These are phyloP conservation scores for Sporothrix humicola DNA, from an alignment of 2,329 filamentous ascomycete species.

Conservation along the genomic window DNA sequence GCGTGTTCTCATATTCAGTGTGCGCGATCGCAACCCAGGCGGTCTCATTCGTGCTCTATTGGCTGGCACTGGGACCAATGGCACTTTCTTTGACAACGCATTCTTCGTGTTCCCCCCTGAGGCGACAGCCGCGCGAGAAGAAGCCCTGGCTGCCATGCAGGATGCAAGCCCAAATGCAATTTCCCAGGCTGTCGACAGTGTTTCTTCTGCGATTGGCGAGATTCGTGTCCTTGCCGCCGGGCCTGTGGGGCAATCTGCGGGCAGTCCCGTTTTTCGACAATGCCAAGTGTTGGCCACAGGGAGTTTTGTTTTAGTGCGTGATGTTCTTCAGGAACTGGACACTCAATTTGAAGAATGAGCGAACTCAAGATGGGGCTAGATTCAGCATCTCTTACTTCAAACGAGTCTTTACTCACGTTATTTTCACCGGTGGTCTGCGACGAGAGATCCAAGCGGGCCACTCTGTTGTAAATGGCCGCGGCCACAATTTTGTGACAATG, in stretches of 20 bases:
- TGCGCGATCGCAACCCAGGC: conserved; percentile 66
- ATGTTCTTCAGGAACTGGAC: conserved; percentile 43
- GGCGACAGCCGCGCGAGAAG: background rate
- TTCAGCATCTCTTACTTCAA: background rate
- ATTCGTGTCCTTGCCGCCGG: conserved; percentile 47
- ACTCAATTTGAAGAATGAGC: conserved; percentile 29
- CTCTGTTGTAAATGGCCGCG: no score
- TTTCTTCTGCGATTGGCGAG: conserved; percentile 60
- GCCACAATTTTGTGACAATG: no score
- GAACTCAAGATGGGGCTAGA: background rate
- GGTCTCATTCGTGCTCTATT: conserved; percentile 59
- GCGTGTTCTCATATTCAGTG: conserved; percentile 82
- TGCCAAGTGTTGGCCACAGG: conserved; percentile 56
- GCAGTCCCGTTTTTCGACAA: conserved; percentile 31
- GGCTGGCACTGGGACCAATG: conserved; percentile 47
- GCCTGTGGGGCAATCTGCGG: background rate
- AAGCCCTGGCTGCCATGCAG: conserved; percentile 9
- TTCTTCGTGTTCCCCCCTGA: conserved; percentile 37
- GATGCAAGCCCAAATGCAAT: conserved; percentile 28
- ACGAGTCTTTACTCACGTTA: no score
- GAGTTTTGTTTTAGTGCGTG: conserved; percentile 56
- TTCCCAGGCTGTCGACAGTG: conserved; percentile 54
- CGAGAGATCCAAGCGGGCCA: no score
- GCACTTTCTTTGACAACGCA: conserved; percentile 39
- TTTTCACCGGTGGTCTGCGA: no score